Percentiles rank a stretch among this genome's conserved stretches.
phyloP scores from a whole-genome alignment of 345 rosid genomes.

The Bruguiera sexangula region DNA sequence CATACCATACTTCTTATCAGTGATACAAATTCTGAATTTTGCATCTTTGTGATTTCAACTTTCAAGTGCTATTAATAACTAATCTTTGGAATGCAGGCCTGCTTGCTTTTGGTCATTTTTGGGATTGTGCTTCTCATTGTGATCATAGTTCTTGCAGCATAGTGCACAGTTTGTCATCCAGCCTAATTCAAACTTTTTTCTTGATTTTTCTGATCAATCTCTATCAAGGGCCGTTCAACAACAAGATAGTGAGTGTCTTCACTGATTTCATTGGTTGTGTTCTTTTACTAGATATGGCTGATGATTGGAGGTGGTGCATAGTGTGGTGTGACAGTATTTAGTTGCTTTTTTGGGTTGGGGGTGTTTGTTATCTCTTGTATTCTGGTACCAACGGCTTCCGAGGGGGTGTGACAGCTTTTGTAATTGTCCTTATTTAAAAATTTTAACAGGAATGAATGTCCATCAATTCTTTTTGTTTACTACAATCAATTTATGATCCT shows the following conservation, averaged over 20 bases:
- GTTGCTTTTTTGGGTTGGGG: constrained; percentile 7
- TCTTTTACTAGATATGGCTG: constrained; percentile 8
- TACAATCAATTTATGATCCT: no score
- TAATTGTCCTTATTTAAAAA: not conserved
- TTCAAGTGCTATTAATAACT: no score
- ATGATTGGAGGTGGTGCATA: constrained; percentile 23
- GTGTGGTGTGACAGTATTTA: constrained; percentile 1
- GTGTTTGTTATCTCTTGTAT: constrained; percentile 4
- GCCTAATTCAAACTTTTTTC: constrained; percentile 21
- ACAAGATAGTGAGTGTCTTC: constrained; percentile 6
- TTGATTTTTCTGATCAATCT: not conserved
- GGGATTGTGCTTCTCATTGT: constrained; percentile 79
- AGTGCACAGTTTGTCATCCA: not conserved
- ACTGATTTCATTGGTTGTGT: constrained; percentile 9
- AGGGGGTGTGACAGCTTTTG: constrained; percentile 16
- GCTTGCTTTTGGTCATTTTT: constrained; percentile 91
- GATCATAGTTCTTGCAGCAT: constrained; percentile 61
- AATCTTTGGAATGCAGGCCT: constrained; percentile 42
- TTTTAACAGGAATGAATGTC: not conserved
- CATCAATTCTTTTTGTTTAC: not conserved
- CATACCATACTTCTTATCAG: no score
- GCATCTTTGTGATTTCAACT: not conserved
- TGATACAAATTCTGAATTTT: no score
- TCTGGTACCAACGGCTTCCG: constrained; percentile 15
- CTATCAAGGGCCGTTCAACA: constrained; percentile 13